Percentiles rank a stretch among this genome's conserved stretches.
phyloP scores from a whole-genome alignment of 73 alveolate species.

The Tetrahymena elliotti region DNA sequence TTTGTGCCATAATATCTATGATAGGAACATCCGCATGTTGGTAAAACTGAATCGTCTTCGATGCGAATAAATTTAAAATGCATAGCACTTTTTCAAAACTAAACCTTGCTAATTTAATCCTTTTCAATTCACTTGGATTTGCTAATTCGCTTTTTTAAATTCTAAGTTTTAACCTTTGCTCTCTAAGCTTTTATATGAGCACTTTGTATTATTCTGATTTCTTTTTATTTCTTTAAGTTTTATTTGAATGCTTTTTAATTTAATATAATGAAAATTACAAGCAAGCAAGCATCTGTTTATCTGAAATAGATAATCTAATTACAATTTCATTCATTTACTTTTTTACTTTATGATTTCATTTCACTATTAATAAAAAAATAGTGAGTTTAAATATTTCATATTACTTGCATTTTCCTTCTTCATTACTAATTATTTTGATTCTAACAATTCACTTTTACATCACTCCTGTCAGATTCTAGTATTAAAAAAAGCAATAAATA shows the following conservation, averaged over 20 bases:
- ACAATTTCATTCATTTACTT: neutral
- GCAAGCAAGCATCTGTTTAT: neutral
- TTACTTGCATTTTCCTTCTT: neutral
- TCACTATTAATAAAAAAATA: no score
- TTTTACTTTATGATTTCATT: neutral
- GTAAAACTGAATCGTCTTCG: neutral
- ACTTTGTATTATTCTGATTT: neutral
- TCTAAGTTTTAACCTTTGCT: neutral
- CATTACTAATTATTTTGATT: neutral
- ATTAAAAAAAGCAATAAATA: neutral
- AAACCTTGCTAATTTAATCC: neutral
- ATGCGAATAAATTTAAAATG: neutral
- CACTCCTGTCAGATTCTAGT: neutral
- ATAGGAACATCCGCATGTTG: neutral
- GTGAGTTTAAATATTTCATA: neutral
- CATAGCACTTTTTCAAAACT: neutral
- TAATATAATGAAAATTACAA: neutral
- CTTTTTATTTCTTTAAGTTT: neutral
- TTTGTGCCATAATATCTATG: neutral
- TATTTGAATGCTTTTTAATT: neutral
- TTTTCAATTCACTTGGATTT: neutral
- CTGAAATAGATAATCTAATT: neutral
- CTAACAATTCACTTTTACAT: neutral
- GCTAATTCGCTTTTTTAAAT: neutral
- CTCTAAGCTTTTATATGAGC: neutral